A percentile compares a stretch with the other conserved stretches of the same genome.
Evolutionary conservation across 345 rosid species (phyloP).

Genomic region (Eucalyptus marginata): DNA sequence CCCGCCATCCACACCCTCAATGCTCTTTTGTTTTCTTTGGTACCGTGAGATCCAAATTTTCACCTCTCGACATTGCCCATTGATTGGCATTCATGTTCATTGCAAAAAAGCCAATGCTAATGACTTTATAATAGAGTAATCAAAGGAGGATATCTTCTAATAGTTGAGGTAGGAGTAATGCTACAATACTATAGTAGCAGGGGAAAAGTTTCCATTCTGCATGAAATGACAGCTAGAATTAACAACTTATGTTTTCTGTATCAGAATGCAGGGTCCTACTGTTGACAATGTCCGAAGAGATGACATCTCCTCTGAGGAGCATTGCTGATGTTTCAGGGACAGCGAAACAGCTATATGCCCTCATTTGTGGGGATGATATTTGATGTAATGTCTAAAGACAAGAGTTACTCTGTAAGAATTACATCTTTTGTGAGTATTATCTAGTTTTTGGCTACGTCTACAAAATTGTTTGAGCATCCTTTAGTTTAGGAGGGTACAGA

Average conservation of each 20-base stretch:
- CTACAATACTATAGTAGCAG: background rate
- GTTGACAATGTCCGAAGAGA: constrained; percentile 31
- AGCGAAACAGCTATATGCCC: constrained; percentile 16
- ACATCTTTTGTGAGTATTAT: background rate
- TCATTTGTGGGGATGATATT: constrained; percentile 13
- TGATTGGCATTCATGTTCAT: background rate
- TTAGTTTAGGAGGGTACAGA: background rate
- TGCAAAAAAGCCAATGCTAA: background rate
- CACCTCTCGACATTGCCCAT: background rate
- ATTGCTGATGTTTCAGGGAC: constrained; percentile 35
- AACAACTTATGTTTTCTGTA: background rate
- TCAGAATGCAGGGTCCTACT: constrained; percentile 45
- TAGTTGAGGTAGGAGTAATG: background rate
- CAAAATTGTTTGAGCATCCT: background rate
- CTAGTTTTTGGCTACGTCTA: background rate
- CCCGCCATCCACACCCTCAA: background rate
- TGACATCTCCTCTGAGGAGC: constrained; percentile 14
- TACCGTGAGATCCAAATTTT: background rate
- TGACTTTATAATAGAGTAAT: background rate
- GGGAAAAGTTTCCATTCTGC: background rate
- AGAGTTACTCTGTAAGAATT: background rate
- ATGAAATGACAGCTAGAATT: background rate
- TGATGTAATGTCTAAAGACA: background rate
- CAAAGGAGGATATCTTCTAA: background rate
- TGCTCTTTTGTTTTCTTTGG: background rate